Evolutionary conservation across 192 early-diverging fungal genomes (phyloP).

Genomic region (Coemansia sp.): DNA sequence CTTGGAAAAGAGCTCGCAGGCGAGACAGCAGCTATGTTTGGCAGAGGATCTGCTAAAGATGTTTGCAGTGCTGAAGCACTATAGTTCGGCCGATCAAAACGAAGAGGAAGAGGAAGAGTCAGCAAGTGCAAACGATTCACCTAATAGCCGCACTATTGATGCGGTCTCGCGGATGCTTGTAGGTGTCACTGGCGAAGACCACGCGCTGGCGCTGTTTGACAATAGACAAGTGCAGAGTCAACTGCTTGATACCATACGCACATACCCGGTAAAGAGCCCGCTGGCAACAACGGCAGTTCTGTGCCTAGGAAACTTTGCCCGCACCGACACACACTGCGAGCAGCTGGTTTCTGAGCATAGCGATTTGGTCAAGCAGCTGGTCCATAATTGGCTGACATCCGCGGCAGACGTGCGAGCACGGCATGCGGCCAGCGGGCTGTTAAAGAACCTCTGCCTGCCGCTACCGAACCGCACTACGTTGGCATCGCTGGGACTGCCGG

Average conservation of each 20-base stretch:
- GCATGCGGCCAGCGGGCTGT: conserved; percentile 63
- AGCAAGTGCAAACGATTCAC: not conserved
- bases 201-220: conserved; percentile 34
- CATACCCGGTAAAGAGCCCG: not conserved
- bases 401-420: conserved; percentile 39
- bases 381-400: conserved; percentile 2
- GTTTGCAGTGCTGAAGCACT: conserved; percentile 33
- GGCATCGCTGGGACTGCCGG: conserved; percentile 20
- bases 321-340: conserved; percentile 65
- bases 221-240: conserved; percentile 12
- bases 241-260: not conserved
- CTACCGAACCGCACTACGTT: conserved; percentile 17
- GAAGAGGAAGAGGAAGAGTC: conserved; percentile 7
- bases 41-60: conserved; percentile 23
- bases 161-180: conserved; percentile 42
- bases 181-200: conserved; percentile 42
- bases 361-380: conserved; percentile 53
- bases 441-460: conserved; percentile 68
- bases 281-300: conserved; percentile 57
- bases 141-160: conserved; percentile 26
- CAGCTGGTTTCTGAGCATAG: conserved; percentile 59
- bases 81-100: not conserved
- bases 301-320: conserved; percentile 69
- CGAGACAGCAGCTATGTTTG: conserved; percentile 35
- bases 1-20: conserved; percentile 28